Conservation (phyloP, 805 yeast species). For the Saccharomycopsis fodiens region DNA sequence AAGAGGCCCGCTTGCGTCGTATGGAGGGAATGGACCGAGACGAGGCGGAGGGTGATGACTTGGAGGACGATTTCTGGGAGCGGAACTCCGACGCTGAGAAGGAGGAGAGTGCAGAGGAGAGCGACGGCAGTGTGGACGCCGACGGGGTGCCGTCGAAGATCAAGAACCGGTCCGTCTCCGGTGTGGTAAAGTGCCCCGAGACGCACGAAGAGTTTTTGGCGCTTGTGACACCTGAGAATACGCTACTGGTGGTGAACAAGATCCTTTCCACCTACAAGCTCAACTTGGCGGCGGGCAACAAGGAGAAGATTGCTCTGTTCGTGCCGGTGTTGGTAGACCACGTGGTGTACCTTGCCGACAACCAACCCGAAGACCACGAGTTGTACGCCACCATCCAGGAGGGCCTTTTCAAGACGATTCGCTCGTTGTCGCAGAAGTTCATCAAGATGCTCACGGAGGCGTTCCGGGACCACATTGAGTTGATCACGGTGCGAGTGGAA, state of each 20-base stretch:
- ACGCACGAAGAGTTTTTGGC: slow-evolving; percentile 36
- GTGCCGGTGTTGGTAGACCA: slow-evolving; percentile 59
- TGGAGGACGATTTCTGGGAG: slow-evolving; percentile 64
- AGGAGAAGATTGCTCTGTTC: slow-evolving; percentile 59
- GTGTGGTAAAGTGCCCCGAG: slow-evolving; percentile 38
- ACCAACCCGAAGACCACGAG: slow-evolving; percentile 28
- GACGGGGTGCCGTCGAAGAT: slow-evolving; percentile 27
- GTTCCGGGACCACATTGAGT: slow-evolving; percentile 48
- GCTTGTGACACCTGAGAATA: slow-evolving; percentile 30
- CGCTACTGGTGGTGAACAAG: slow-evolving; percentile 43
- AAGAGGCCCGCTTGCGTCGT: slow-evolving; percentile 60
- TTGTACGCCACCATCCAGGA: slow-evolving; percentile 33
- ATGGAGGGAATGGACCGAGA: slow-evolving; percentile 61
- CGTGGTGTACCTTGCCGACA: slow-evolving; percentile 41
- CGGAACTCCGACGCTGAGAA: slow-evolving; percentile 32
- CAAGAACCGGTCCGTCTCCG: slow-evolving; percentile 8
- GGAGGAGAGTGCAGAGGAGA: slow-evolving; percentile 36
- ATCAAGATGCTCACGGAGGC: slow-evolving; percentile 55
- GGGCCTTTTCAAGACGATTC: slow-evolving; percentile 39
- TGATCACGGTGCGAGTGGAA: slow-evolving; percentile 46
- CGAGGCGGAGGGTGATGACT: slow-evolving; percentile 56
- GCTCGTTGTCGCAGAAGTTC: slow-evolving; percentile 56
- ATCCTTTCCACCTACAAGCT: slow-evolving; percentile 65
- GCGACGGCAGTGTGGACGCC: slow-evolving; percentile 29
- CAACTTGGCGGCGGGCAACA: slow-evolving; percentile 72